phyloP scores from a whole-genome alignment of 306 rosid species.

The Sechiopsis laciniata region DNA sequence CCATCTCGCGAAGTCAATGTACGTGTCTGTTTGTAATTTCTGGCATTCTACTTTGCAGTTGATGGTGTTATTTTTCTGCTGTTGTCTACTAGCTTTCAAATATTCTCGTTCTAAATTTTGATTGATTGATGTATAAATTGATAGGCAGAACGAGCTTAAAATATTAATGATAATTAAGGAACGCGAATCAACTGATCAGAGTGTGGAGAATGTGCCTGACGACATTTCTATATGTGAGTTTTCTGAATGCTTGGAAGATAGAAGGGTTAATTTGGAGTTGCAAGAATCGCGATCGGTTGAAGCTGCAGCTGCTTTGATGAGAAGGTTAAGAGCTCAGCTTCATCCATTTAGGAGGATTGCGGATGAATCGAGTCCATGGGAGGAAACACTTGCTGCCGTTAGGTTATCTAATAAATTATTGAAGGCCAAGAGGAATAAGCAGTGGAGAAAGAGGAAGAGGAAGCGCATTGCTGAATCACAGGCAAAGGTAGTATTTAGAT shows the following conservation, averaged over 20 bases:
- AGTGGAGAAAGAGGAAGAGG: slow-evolving; percentile 72
- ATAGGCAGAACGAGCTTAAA: slow-evolving; percentile 74
- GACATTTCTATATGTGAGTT: slow-evolving; percentile 29
- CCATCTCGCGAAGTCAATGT: slow-evolving; percentile 61
- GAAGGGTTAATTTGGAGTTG: slow-evolving; percentile 45
- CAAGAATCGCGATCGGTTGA: slow-evolving; percentile 53
- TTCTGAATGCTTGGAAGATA: slow-evolving; percentile 37
- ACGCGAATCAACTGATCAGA: slow-evolving; percentile 33
- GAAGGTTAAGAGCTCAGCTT: slow-evolving; percentile 45
- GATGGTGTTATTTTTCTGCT: background rate
- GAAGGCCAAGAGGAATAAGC: slow-evolving; percentile 60
- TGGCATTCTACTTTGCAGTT: background rate
- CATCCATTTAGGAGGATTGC: slow-evolving; percentile 51
- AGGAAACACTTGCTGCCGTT: slow-evolving; percentile 57
- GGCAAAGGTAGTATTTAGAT: slow-evolving; percentile 48
- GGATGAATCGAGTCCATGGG: slow-evolving; percentile 67
- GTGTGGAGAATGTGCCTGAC: slow-evolving; percentile 26
- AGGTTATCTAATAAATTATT: slow-evolving; percentile 40
- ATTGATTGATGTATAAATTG: background rate
- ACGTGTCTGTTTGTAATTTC: slow-evolving; percentile 16
- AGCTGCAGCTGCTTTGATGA: slow-evolving; percentile 56
- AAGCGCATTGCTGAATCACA: slow-evolving; percentile 45
- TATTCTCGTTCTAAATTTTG: background rate
- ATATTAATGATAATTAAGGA: slow-evolving; percentile 47
- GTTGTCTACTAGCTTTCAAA: slow-evolving; percentile 19